Evolutionary conservation across 768 basidiomycete species (phyloP).

Genomic region (Lactifluus echinatus): DNA sequence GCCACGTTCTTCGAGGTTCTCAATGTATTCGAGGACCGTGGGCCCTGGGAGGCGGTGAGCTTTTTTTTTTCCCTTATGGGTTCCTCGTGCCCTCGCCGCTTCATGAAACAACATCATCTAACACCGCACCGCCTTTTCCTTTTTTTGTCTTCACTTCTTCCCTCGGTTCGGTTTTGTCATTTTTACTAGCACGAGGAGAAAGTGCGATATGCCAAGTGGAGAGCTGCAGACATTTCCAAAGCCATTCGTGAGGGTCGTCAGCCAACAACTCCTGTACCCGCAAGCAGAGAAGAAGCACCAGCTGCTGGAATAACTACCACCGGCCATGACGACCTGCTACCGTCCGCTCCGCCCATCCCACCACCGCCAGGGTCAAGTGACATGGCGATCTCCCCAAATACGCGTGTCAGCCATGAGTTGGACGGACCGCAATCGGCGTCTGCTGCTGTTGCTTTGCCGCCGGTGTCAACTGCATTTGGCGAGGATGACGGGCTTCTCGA

Average conservation of each 20-base stretch:
- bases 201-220: slow-evolving; percentile 94
- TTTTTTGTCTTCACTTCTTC: background rate
- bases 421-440: background rate
- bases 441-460: background rate
- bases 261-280: slow-evolving; percentile 68
- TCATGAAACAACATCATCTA: no score
- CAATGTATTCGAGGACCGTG: slow-evolving; percentile 43
- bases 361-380: slow-evolving; percentile 21
- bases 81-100: no score
- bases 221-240: slow-evolving; percentile 90
- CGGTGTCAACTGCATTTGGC: background rate
- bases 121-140: no score
- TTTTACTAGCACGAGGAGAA: slow-evolving; percentile 69
- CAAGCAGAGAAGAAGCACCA: slow-evolving; percentile 33
- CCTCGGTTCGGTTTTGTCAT: background rate
- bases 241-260: slow-evolving; percentile 89
- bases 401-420: background rate
- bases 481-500: background rate
- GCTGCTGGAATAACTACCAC: no score
- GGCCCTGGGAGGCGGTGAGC: slow-evolving; percentile 19
- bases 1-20: slow-evolving; percentile 92
- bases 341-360: slow-evolving; percentile 18
- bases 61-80: background rate
- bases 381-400: background rate
- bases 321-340: slow-evolving; percentile 22